Evolutionary conservation across 495 filamentous ascomycete species (phyloP).

Genomic region (Podospora conica): DNA sequence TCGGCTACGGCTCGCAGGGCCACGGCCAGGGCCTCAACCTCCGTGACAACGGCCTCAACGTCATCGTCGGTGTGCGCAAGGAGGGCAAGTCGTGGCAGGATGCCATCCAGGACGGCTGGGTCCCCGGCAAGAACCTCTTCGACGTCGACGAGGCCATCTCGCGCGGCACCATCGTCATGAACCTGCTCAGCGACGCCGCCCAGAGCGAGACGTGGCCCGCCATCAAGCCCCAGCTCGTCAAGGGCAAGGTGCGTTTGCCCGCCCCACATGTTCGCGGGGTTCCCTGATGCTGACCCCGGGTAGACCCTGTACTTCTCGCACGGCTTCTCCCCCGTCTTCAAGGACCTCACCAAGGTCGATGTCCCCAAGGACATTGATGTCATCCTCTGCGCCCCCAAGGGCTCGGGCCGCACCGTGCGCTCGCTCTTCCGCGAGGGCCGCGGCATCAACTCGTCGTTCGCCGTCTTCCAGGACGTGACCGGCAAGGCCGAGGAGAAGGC

Average conservation of each 20-base stretch:
- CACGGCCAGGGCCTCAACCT: conserved; percentile 99
- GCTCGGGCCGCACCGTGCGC: conserved; percentile 96
- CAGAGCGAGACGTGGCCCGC: conserved; percentile 97
- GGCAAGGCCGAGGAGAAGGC: conserved; percentile 98
- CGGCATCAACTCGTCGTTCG: conserved; percentile 98
- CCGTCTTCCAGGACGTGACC: conserved; percentile 97
- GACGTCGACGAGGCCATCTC: conserved; percentile 92
- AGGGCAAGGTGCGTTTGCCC: conserved; percentile 71
- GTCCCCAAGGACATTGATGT: conserved; percentile 93
- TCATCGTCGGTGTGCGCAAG: conserved; percentile 97
- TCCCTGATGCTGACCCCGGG: neutral
- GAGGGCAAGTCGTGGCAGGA: conserved; percentile 98
- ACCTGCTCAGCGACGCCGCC: conserved; percentile 93
- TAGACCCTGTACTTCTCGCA: conserved; percentile 99
- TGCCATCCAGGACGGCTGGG: conserved; percentile 93
- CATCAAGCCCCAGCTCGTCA: conserved; percentile 95
- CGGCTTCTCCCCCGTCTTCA: conserved; percentile 99
- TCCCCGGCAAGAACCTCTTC: conserved; percentile 96
- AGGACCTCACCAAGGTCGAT: conserved; percentile 97
- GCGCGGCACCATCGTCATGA: conserved; percentile 95
- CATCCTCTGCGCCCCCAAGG: conserved; percentile 98
- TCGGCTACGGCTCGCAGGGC: conserved; percentile 96
- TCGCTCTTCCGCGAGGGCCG: conserved; percentile 95
- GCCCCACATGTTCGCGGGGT: neutral
- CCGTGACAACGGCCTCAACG: conserved; percentile 97